These are phyloP conservation scores for Boletus hoseneyae DNA, from an alignment of 1,284 basidiomycete genomes.

Conservation along the genomic window DNA sequence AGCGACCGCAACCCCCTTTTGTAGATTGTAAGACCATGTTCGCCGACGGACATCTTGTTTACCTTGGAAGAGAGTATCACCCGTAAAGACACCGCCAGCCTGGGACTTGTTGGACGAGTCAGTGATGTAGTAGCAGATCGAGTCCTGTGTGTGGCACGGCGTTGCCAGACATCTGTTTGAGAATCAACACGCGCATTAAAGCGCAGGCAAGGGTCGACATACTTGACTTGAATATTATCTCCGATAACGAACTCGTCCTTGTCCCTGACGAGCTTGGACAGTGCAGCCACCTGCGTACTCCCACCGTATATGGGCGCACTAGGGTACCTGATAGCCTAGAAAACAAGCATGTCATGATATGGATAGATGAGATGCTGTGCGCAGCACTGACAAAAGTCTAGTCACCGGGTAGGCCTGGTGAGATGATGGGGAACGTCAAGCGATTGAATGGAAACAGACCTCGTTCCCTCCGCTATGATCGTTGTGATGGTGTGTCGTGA, in stretches of 20 bases:
- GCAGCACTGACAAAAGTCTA: conserved; percentile 53
- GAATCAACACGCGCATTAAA: conserved; percentile 3
- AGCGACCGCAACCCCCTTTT: conserved; percentile 92
- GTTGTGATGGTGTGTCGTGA: conserved; percentile 87
- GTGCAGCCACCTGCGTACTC: conserved; percentile 63
- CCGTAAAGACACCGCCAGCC: conserved; percentile 86
- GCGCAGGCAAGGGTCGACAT: conserved; percentile 14
- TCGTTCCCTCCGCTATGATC: conserved; percentile 90
- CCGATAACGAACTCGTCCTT: conserved; percentile 74
- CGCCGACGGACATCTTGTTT: neutral
- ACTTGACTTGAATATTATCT: conserved; percentile 71
- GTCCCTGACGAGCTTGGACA: conserved; percentile 77
- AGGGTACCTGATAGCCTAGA: conserved; percentile 60
- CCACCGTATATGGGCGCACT: conserved; percentile 82
- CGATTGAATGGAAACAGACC: conserved; percentile 39
- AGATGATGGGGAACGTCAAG: conserved; percentile 5
- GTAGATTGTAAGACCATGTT: conserved; percentile 83
- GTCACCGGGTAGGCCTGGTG: conserved; percentile 8
- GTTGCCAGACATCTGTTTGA: conserved; percentile 75
- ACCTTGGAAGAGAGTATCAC: conserved; percentile 85
- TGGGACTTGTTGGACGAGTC: conserved; percentile 47
- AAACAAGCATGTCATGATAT: conserved; percentile 8
- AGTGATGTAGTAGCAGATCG: conserved; percentile 86
- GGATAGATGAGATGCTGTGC: neutral
- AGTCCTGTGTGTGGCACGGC: conserved; percentile 96